Evolutionary conservation across 805 yeast genomes (phyloP).

Genomic region (Candida yuanshanica): DNA sequence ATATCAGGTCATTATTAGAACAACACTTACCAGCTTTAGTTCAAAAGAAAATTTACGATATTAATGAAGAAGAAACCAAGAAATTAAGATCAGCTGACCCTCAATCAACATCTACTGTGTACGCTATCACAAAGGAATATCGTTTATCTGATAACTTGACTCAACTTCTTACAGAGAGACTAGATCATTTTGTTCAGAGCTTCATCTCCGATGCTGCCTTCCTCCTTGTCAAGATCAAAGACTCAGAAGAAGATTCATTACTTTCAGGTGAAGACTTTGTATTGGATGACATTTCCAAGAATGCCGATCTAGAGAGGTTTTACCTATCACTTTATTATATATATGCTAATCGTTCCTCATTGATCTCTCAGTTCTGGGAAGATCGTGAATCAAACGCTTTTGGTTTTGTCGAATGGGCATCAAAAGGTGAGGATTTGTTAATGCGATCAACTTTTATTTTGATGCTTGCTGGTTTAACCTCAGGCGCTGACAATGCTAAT

Average conservation of each 20-base stretch:
- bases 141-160: slow-evolving; percentile 22
- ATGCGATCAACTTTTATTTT: slow-evolving; percentile 79
- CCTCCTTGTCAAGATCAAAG: slow-evolving; percentile 59
- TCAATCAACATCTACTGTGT: slow-evolving; percentile 16
- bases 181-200: slow-evolving; percentile 46
- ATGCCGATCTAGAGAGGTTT: slow-evolving; percentile 84
- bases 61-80: slow-evolving; percentile 37
- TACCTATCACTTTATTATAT: slow-evolving; percentile 69
- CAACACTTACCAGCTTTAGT: slow-evolving; percentile 54
- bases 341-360: slow-evolving; percentile 54
- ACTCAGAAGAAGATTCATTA: slow-evolving; percentile 68
- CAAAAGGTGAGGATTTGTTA: slow-evolving; percentile 71
- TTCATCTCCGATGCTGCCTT: slow-evolving; percentile 63
- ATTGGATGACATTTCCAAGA: slow-evolving; percentile 58
- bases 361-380: slow-evolving; percentile 61
- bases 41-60: slow-evolving; percentile 48
- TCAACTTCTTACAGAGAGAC: slow-evolving; percentile 29
- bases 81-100: slow-evolving; percentile 25
- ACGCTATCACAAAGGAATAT: slow-evolving; percentile 16
- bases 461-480: slow-evolving; percentile 69
- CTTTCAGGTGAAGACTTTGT: slow-evolving; percentile 52
- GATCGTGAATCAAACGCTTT: slow-evolving; percentile 59
- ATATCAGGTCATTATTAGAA: slow-evolving; percentile 61
- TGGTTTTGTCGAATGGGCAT: slow-evolving; percentile 88
- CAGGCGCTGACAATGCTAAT: slow-evolving; percentile 49